Evolutionary conservation across 2,329 filamentous ascomycete species (phyloP).

Genomic region (Sporothrix sp.): DNA sequence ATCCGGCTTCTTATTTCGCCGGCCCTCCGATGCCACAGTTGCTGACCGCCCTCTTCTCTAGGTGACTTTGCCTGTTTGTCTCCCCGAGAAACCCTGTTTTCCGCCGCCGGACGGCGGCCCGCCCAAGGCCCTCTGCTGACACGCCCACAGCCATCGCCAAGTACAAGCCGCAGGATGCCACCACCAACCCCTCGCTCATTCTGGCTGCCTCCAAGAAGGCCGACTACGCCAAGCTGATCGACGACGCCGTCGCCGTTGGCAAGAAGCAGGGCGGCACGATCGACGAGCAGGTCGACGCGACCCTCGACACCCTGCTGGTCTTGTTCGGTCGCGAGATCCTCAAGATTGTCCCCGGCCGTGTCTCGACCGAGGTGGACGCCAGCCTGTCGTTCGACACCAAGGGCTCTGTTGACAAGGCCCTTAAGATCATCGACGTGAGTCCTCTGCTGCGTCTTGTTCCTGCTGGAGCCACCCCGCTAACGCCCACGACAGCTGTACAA

Average conservation of each 20-base stretch:
- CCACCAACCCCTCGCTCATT: constrained; percentile 98
- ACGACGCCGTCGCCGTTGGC: constrained; percentile 73
- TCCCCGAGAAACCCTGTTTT: not conserved
- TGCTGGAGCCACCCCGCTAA: no score
- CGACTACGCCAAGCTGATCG: constrained; percentile 89
- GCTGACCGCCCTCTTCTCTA: constrained; percentile 29
- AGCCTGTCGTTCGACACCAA: constrained; percentile 91
- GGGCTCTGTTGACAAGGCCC: constrained; percentile 86
- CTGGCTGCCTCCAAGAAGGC: constrained; percentile 96
- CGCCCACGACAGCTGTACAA: constrained; percentile 73
- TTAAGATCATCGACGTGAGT: constrained; percentile 82
- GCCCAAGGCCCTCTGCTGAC: no score
- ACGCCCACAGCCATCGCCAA: constrained; percentile 96
- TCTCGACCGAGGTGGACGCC: constrained; percentile 97
- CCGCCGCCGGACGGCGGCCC: no score
- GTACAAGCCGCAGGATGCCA: constrained; percentile 99
- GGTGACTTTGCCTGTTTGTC: constrained; percentile 70
- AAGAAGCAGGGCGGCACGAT: constrained; percentile 62
- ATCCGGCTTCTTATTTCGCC: constrained; percentile 6
- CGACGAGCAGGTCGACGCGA: constrained; percentile 77
- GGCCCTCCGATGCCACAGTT: constrained; percentile 16
- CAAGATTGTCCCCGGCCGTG: constrained; percentile 93
- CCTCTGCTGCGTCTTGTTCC: no score
- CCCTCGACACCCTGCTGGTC: constrained; percentile 88
- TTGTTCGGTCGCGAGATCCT: constrained; percentile 98